Evolutionary conservation across 768 basidiomycete species (phyloP).

Genomic region (Serendipita sp.): DNA sequence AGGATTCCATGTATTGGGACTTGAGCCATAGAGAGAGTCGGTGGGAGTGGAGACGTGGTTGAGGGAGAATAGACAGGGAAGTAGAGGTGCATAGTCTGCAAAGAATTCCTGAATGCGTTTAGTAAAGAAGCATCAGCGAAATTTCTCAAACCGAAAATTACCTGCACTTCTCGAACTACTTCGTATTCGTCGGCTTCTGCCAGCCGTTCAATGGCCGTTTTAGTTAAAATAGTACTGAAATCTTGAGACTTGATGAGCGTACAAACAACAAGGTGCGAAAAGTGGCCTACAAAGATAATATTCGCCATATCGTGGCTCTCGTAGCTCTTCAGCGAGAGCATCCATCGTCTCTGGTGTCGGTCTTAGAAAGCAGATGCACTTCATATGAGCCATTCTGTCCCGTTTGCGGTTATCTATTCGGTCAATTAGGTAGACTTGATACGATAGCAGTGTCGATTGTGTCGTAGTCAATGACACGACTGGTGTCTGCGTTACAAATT

Average conservation of each 20-base stretch:
- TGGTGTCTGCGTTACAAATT: constrained; percentile 49
- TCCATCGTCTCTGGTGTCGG: constrained; percentile 68
- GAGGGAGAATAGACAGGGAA: constrained; percentile 76
- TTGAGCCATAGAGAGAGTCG: constrained; percentile 54
- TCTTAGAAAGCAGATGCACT: constrained; percentile 88
- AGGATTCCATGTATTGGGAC: constrained; percentile 56
- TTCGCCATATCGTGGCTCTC: constrained; percentile 87
- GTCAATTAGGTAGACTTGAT: constrained; percentile 96
- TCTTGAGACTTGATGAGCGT: constrained; percentile 30
- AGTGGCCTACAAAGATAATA: constrained; percentile 97
- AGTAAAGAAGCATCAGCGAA: neutral
- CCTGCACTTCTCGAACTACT: constrained; percentile 93
- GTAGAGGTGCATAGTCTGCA: constrained; percentile 82
- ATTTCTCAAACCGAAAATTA: constrained; percentile 20
- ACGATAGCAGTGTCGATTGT: constrained; percentile 79
- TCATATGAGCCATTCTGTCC: constrained; percentile 90
- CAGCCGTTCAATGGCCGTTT: constrained; percentile 77
- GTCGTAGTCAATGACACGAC: constrained; percentile 91
- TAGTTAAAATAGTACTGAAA: constrained; percentile 87
- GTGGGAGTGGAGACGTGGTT: constrained; percentile 50
- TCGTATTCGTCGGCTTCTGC: constrained; percentile 93
- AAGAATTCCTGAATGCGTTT: constrained; percentile 71
- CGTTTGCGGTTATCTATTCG: constrained; percentile 87
- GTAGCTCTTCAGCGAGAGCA: constrained; percentile 67
- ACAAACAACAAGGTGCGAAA: neutral